Percentiles rank a stretch among this genome's conserved stretches.
These are phyloP conservation scores for Aureobasidium namibiae DNA, from an alignment of 2,329 filamentous ascomycete species.

Conservation along the genomic window DNA sequence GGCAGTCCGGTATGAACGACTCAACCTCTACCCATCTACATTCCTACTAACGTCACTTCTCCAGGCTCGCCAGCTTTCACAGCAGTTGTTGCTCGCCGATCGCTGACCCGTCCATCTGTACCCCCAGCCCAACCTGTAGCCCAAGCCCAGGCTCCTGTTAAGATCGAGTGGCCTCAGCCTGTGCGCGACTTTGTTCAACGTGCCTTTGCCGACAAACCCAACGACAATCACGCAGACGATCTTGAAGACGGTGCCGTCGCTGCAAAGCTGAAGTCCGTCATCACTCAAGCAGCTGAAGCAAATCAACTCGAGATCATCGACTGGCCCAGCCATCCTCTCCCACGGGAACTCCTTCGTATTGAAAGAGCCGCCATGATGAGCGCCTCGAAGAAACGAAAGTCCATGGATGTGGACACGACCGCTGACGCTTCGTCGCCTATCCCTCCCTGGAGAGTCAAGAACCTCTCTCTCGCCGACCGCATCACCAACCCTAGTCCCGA, in stretches of 20 bases:
- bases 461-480: slow-evolving; percentile 68
- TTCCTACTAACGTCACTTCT: neutral
- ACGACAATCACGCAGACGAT: slow-evolving; percentile 19
- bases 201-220: slow-evolving; percentile 66
- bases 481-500: slow-evolving; percentile 45
- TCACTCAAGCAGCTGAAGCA: slow-evolving; percentile 70
- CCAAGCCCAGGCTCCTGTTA: slow-evolving; percentile 28
- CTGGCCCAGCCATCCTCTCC: slow-evolving; percentile 76
- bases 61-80: slow-evolving; percentile 35
- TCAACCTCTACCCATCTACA: neutral
- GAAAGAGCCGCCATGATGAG: slow-evolving; percentile 45
- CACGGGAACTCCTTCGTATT: slow-evolving; percentile 71
- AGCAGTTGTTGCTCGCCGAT: slow-evolving; percentile 37
- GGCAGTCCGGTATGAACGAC: slow-evolving; percentile 4
- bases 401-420: slow-evolving; percentile 51
- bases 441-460: slow-evolving; percentile 64
- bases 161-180: slow-evolving; percentile 71
- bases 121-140: slow-evolving; percentile 13
- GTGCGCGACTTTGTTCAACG: slow-evolving; percentile 84
- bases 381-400: slow-evolving; percentile 69
- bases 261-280: slow-evolving; percentile 73
- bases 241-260: slow-evolving; percentile 62
- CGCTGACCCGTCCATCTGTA: slow-evolving; percentile 25
- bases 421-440: slow-evolving; percentile 42
- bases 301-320: slow-evolving; percentile 64